phyloP scores from a whole-genome alignment of 139 green algal species.

The Coelastrella sp. region DNA sequence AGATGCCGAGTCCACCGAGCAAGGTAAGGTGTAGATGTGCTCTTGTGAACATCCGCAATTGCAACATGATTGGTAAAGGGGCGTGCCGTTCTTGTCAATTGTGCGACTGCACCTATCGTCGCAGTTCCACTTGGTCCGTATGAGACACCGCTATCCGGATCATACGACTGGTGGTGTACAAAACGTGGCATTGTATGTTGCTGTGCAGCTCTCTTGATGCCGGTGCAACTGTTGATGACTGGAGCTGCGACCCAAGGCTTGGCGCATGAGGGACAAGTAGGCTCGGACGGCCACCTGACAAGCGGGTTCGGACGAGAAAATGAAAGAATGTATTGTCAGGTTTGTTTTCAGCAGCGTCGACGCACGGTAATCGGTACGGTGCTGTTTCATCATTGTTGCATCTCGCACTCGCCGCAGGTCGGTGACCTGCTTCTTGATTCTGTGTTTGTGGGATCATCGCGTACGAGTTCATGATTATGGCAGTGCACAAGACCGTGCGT shows the following conservation, averaged over 20 bases:
- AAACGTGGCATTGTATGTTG: neutral
- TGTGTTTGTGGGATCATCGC: too few relatives aligned
- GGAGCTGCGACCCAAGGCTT: neutral
- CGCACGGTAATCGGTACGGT: too few relatives aligned
- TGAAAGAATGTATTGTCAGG: too few relatives aligned
- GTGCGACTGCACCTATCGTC: neutral
- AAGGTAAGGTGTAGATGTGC: neutral
- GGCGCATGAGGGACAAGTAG: neutral
- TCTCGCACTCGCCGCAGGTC: too few relatives aligned
- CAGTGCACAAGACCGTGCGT: too few relatives aligned
- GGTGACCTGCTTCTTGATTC: too few relatives aligned
- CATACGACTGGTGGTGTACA: neutral
- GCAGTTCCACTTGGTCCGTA: neutral
- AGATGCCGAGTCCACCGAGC: neutral
- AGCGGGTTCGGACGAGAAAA: too few relatives aligned
- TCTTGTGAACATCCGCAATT: too few relatives aligned
- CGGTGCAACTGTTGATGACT: neutral
- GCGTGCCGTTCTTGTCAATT: neutral
- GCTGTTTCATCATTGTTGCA: too few relatives aligned
- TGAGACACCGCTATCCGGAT: neutral
- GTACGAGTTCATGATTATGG: too few relatives aligned
- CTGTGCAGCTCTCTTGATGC: neutral
- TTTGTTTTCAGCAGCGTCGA: too few relatives aligned
- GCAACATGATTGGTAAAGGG: too few relatives aligned
- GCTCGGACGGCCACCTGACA: neutral